Evolutionary conservation across 441 rosid genomes (phyloP).

Genomic region (Brassica hybrid): DNA sequence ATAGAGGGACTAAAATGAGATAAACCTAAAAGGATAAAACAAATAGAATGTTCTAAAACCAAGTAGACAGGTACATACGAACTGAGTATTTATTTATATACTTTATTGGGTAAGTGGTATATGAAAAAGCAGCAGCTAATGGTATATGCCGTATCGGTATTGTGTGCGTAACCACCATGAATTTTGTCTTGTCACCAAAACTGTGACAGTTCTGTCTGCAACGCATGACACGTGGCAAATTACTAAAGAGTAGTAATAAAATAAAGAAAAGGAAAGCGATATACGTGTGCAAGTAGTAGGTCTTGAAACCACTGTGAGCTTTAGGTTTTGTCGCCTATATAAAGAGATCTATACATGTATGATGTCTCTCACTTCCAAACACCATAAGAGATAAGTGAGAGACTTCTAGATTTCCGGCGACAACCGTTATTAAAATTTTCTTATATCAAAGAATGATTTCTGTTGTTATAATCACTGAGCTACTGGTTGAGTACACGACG

Average conservation of each 20-base stretch:
- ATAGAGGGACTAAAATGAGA: neutral
- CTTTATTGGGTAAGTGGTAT: neutral
- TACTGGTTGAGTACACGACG: slow-evolving; percentile 51
- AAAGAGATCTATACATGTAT: neutral
- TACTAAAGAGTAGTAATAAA: no score
- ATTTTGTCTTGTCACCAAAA: slow-evolving; percentile 1
- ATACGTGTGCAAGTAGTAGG: neutral
- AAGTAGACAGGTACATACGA: neutral
- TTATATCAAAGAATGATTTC: neutral
- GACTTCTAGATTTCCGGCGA: neutral
- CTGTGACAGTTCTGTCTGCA: neutral
- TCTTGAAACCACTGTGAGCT: neutral
- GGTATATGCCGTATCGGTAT: no score
- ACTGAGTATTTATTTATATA: neutral
- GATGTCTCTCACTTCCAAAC: neutral
- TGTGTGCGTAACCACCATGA: no score
- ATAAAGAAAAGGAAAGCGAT: neutral
- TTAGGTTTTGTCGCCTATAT: neutral
- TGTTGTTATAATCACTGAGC: slow-evolving; percentile 50
- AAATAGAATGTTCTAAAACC: neutral
- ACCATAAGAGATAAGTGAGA: neutral
- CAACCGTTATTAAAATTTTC: no score
- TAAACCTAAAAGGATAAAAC: no score
- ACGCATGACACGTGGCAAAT: no score
- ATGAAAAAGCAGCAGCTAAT: neutral